Percentiles rank a stretch among this genome's conserved stretches.
Evolutionary conservation across 225 moss, liverwort and hornwort species (phyloP).

Genomic region (Marchantia paleacea): DNA sequence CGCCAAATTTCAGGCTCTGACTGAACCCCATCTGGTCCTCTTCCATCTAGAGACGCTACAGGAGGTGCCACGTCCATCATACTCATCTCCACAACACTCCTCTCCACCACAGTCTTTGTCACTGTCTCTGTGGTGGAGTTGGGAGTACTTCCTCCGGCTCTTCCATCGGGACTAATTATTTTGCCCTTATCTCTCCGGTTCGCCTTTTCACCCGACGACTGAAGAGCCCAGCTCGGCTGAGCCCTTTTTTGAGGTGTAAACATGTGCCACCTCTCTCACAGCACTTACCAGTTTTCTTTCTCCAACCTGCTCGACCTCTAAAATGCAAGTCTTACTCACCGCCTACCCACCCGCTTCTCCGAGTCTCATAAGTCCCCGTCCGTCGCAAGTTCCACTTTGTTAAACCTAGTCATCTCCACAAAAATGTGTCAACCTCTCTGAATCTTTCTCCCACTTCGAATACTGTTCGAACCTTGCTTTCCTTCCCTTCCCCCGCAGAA

Average conservation of each 20-base stretch:
- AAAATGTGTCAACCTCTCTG: not conserved
- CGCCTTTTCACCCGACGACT: slow-evolving; percentile 28
- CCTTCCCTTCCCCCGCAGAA: not conserved
- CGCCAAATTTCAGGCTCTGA: slow-evolving; percentile 87
- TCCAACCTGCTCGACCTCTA: not conserved
- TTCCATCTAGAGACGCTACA: slow-evolving; percentile 49
- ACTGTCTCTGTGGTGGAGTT: slow-evolving; percentile 19
- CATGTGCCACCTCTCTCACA: slow-evolving; percentile 35
- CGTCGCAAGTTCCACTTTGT: not conserved
- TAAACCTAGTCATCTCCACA: slow-evolving; percentile 5
- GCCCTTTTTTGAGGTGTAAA: slow-evolving; percentile 48
- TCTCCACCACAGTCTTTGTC: slow-evolving; percentile 34
- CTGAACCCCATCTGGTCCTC: slow-evolving; percentile 45
- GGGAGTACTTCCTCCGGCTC: slow-evolving; percentile 5
- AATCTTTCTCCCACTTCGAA: slow-evolving; percentile 10
- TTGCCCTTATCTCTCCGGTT: slow-evolving; percentile 42
- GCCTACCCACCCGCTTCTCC: not conserved
- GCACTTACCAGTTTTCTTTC: not conserved
- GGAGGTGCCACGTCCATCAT: slow-evolving; percentile 45
- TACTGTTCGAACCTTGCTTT: not conserved
- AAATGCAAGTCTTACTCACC: not conserved
- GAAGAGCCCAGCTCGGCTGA: slow-evolving; percentile 51
- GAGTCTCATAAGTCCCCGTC: not conserved
- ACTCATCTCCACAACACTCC: slow-evolving; percentile 35
- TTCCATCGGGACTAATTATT: slow-evolving; percentile 32